Conservation (phyloP, 495 filamentous ascomycete species). For the Arthonia radiata region DNA sequence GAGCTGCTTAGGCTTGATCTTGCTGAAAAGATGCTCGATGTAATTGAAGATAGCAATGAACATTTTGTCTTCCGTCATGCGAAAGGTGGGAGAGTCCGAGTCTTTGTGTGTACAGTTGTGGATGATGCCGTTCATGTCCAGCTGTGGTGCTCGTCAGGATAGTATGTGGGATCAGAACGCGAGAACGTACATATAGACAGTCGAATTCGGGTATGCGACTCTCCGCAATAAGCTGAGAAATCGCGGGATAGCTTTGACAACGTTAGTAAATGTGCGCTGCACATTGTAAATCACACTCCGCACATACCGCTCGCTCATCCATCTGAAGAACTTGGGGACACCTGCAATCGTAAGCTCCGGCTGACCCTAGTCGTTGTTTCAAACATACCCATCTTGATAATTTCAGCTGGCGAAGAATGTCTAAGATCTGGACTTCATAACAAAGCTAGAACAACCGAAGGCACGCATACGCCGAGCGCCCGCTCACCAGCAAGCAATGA, state of each 20-base stretch:
- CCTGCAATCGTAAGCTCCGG: no score
- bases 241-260: no score
- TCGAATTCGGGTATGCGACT: conserved; percentile 99
- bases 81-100: conserved; percentile 66
- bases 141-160: conserved; percentile 12
- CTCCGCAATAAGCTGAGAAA: conserved; percentile 95
- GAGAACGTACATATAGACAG: conserved; percentile 51
- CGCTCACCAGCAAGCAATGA: no score
- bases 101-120: conserved; percentile 99
- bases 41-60: conserved; percentile 99
- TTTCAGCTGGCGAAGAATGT: no score
- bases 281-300: no score
- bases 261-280: no score
- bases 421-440: no score
- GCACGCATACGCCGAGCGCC: no score
- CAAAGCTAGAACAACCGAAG: no score
- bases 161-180: conserved; percentile 2
- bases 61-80: conserved; percentile 94
- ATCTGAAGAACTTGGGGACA: conserved; percentile 90
- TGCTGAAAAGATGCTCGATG: conserved; percentile 94
- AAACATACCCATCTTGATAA: no score
- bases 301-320: conserved; percentile 98
- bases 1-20: conserved; percentile 92
- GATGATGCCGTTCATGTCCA: conserved; percentile 99
- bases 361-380: no score